Base-by-base conservation (phyloP, 495 filamentous ascomycete genomes). In the Neurospora sp. region DNA sequence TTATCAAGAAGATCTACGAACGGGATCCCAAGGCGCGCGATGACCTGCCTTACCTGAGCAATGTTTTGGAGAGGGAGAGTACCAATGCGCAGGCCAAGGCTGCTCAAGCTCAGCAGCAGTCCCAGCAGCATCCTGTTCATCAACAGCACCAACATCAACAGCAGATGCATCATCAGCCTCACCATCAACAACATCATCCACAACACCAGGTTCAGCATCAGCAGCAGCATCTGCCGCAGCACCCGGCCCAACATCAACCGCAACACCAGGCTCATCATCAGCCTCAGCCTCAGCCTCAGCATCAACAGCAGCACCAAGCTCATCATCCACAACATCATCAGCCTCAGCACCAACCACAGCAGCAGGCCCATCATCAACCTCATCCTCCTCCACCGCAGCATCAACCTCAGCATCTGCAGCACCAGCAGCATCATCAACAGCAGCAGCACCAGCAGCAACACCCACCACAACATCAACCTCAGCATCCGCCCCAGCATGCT, bases 1-100 rank as follows among this genome's bases (percentile, higher is more conserved):
- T 93, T 12, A 87, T 94, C 72, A 85, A 85, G 44, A 84, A 86
- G 70, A 89, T 91, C 31, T 83, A 91, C 11, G 82, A 83, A 69
- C 83, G 83, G 1, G 87, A 91, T 62, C 87, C 86, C 2, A 77
- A 76, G 42, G 79, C 86, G 0, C 80, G 84, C 18, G 79, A 84
- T 0, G 86, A 89, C 46, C 77, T 89, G 11, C 81, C 83, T 18
- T 82, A 86, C 71, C 81, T 89, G 11, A 86, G 84, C 69, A 79
- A 77, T 39, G 75, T 85, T 10, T 75, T 89, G 1, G 86, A 86
- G 39, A 83, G 81, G 54, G 80, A 83, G 39, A 78, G 82, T 78
- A 77, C 75, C 73, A 75, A 40, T 18, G 62, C 62, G 20, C 20
- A 39, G 38, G 14, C 39, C 38, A 18, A 74, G 60, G 71, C 71